Base-by-base conservation (phyloP, 1,284 basidiomycete species). In the Ustilago loliicola region DNA sequence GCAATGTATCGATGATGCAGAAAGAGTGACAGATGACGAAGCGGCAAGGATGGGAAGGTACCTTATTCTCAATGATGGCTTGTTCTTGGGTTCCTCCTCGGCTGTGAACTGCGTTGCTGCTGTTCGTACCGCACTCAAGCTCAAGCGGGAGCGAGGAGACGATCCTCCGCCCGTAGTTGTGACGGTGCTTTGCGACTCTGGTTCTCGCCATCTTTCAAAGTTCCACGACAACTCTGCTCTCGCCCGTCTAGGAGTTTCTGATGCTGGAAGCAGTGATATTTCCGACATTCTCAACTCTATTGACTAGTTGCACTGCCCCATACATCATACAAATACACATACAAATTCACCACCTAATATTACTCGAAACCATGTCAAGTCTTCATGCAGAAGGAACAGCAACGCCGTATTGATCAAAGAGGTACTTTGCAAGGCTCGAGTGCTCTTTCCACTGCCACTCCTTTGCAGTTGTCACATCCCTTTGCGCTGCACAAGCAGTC, bases 51-150 rank as follows among this genome's bases (percentile, higher is more conserved):
- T 86, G 84, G 80, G 82, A 1, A 40, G 85, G 13, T 79, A 72
- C 60, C 61, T 85, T 17, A 81, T 83, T 19, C 60, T 79, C 38
- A 79, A 81, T 66, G 97, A 99, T 79, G 97, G 96, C 0, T 88
- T 99, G 11, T 98, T 98, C 88, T 89, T 99, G 25, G 97, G 97
- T 5, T 98, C 95, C 0, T 97, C 94, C 65, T 96, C 94, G 78
- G 96, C 97, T 0, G 97, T 96, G 84, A 99, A 99, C 85, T 89
- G 98, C 36, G 91, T 98, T 17, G 94, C 96, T 0, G 94, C 93
- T 76, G 90, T 98, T 13, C 59, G 79, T 3, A 84, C 81, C 1
- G 84, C 84, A 9, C 53, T 84, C 2, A 77, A 72, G 45, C 66
- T 85, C 9, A 86, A 84, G 55, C 62, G 65, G 25, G 47, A 76